These are phyloP conservation scores for Diutina neorugosa DNA, from an alignment of 1,139 yeast genomes.

Conservation along the genomic window DNA sequence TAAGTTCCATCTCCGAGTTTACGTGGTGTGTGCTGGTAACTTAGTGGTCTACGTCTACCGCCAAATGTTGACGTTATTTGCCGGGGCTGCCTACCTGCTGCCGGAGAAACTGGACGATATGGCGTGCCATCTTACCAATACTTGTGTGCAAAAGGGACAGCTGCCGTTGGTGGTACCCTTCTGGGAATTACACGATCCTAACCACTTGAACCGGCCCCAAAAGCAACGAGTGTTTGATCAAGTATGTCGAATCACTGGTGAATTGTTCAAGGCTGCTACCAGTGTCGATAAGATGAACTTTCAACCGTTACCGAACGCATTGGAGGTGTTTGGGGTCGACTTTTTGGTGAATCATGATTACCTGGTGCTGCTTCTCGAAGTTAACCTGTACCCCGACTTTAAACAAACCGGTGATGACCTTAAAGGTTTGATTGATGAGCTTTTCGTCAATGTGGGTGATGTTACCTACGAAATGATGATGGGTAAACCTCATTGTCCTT, in stretches of 20 bases:
- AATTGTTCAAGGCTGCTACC: slow-evolving; percentile 73
- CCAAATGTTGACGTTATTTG: slow-evolving; percentile 72
- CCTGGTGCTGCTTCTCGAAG: slow-evolving; percentile 59
- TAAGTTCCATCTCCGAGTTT: slow-evolving; percentile 83
- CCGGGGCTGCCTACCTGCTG: slow-evolving; percentile 37
- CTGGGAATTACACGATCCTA: slow-evolving; percentile 41
- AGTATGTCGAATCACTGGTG: slow-evolving; percentile 51
- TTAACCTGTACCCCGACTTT: slow-evolving; percentile 91
- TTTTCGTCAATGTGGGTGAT: slow-evolving; percentile 36
- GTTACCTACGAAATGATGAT: slow-evolving; percentile 1
- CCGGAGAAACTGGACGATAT: slow-evolving; percentile 27
- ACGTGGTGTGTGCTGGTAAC: slow-evolving; percentile 69
- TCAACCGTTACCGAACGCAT: slow-evolving; percentile 73
- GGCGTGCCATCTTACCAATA: slow-evolving; percentile 78
- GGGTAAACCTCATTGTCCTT: background rate
- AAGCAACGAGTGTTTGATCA: slow-evolving; percentile 36
- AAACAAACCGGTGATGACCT: slow-evolving; percentile 83
- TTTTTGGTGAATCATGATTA: slow-evolving; percentile 53
- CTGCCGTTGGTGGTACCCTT: slow-evolving; percentile 51
- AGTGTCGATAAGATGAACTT: slow-evolving; percentile 75
- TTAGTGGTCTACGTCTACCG: slow-evolving; percentile 67
- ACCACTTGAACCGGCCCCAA: slow-evolving; percentile 12
- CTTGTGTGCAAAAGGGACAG: slow-evolving; percentile 64
- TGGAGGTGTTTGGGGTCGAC: slow-evolving; percentile 84
- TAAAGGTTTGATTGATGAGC: slow-evolving; percentile 47